A percentile compares a stretch with the other conserved stretches of the same genome.
Conservation (phyloP, 306 rosid species). For the Cicer pinnatifidum region DNA sequence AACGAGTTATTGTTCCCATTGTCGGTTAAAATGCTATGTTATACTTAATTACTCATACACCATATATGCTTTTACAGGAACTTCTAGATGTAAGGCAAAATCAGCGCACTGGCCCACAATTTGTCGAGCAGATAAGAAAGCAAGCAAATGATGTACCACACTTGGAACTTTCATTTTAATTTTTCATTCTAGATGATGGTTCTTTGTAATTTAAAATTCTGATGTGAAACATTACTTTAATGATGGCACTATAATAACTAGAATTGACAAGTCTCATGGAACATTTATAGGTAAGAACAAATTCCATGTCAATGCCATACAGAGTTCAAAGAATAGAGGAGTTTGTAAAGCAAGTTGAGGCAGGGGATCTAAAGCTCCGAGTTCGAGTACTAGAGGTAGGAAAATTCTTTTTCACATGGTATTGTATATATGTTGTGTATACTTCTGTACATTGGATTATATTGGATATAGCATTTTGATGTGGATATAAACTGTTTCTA, state of each 20-base stretch:
- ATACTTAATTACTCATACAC: slow-evolving; percentile 16
- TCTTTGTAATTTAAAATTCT: slow-evolving; percentile 10
- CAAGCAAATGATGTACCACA: slow-evolving; percentile 81
- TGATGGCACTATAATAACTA: slow-evolving; percentile 23
- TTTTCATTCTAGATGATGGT: slow-evolving; percentile 28
- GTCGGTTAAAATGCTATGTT: not conserved
- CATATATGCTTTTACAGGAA: slow-evolving; percentile 59
- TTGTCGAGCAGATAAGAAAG: slow-evolving; percentile 81
- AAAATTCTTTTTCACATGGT: not conserved
- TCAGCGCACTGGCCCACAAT: slow-evolving; percentile 60
- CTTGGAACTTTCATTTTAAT: slow-evolving; percentile 30
- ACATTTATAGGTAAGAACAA: slow-evolving; percentile 71
- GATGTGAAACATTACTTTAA: slow-evolving; percentile 13
- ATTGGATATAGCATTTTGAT: not conserved
- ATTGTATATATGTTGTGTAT: not conserved
- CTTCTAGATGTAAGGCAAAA: slow-evolving; percentile 81
- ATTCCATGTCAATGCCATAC: slow-evolving; percentile 93
- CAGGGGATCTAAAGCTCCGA: slow-evolving; percentile 89
- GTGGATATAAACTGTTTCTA: not conserved
- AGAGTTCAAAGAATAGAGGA: slow-evolving; percentile 93
- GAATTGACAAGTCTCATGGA: slow-evolving; percentile 11
- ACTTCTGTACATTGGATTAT: not conserved
- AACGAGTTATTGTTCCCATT: not conserved
- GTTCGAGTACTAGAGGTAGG: slow-evolving; percentile 92
- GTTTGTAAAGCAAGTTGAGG: slow-evolving; percentile 82